Evolutionary conservation across 2,329 filamentous ascomycete species (phyloP).

Genomic region (Paraconiothyrium brasiliense): DNA sequence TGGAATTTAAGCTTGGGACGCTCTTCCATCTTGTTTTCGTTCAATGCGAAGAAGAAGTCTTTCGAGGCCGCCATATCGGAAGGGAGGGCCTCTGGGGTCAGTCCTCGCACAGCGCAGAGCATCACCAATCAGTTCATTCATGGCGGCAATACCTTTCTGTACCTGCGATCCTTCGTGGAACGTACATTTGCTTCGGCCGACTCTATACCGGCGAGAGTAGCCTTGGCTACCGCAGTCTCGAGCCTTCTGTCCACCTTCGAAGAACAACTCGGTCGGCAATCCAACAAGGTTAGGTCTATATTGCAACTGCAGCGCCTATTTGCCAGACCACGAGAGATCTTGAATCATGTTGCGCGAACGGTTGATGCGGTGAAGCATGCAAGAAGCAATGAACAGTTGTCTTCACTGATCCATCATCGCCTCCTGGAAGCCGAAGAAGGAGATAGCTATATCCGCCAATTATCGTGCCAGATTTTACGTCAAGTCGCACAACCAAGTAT

Average conservation of each 20-base stretch:
- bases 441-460: slow-evolving; percentile 67
- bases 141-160: slow-evolving; percentile 48
- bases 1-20: slow-evolving; percentile 74
- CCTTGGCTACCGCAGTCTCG: slow-evolving; percentile 53
- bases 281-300: slow-evolving; percentile 42
- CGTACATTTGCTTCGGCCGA: slow-evolving; percentile 44
- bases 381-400: slow-evolving; percentile 49
- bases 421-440: slow-evolving; percentile 67
- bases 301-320: slow-evolving; percentile 54
- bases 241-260: slow-evolving; percentile 54
- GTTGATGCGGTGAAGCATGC: slow-evolving; percentile 57
- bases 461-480: slow-evolving; percentile 73
- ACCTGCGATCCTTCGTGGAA: slow-evolving; percentile 48
- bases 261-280: slow-evolving; percentile 44
- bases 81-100: slow-evolving; percentile 61
- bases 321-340: slow-evolving; percentile 60
- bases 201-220: slow-evolving; percentile 52
- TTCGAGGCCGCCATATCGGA: slow-evolving; percentile 62
- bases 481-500: slow-evolving; percentile 73
- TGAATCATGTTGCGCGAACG: slow-evolving; percentile 63
- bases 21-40: slow-evolving; percentile 75
- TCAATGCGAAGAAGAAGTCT: slow-evolving; percentile 60
- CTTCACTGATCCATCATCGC: slow-evolving; percentile 48
- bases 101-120: slow-evolving; percentile 60
- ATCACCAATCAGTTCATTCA: slow-evolving; percentile 58